These are phyloP conservation scores for Mycosphaerella arachidis DNA, from an alignment of 2,329 filamentous ascomycete genomes.

Conservation along the genomic window DNA sequence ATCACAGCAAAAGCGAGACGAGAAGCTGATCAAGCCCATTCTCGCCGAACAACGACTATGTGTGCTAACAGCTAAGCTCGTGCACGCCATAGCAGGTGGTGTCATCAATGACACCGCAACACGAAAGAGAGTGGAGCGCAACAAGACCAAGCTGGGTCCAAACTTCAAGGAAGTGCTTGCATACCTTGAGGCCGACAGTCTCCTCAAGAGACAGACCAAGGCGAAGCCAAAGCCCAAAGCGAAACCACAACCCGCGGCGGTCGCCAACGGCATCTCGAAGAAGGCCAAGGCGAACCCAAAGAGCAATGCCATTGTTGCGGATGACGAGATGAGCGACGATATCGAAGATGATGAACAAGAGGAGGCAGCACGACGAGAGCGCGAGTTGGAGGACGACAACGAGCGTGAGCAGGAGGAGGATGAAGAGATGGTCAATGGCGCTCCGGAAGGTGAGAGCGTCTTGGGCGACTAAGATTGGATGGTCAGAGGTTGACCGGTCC, in stretches of 20 bases:
- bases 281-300: constrained; percentile 36
- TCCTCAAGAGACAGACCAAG: constrained; percentile 42
- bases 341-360: constrained; percentile 43
- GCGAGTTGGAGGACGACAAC: constrained; percentile 35
- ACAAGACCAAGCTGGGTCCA: constrained; percentile 71
- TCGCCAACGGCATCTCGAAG: constrained; percentile 40
- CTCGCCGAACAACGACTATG: constrained; percentile 82
- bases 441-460: constrained; percentile 42
- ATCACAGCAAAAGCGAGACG: constrained; percentile 56
- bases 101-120: constrained; percentile 67
- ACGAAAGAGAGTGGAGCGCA: constrained; percentile 67
- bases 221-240: constrained; percentile 32
- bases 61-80: constrained; percentile 77
- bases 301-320: constrained; percentile 41
- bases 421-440: constrained; percentile 34
- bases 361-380: constrained; percentile 29
- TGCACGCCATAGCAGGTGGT: constrained; percentile 71
- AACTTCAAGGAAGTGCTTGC: constrained; percentile 83
- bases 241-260: constrained; percentile 5
- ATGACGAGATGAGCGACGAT: constrained; percentile 38
- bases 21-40: constrained; percentile 54
- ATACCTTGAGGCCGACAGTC: constrained; percentile 67
- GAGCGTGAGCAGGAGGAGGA: constrained; percentile 23
- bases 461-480: constrained; percentile 32
- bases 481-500: neutral